Evolutionary conservation across 2,329 filamentous ascomycete species (phyloP).

Genomic region (Arthrinium puccinioides): DNA sequence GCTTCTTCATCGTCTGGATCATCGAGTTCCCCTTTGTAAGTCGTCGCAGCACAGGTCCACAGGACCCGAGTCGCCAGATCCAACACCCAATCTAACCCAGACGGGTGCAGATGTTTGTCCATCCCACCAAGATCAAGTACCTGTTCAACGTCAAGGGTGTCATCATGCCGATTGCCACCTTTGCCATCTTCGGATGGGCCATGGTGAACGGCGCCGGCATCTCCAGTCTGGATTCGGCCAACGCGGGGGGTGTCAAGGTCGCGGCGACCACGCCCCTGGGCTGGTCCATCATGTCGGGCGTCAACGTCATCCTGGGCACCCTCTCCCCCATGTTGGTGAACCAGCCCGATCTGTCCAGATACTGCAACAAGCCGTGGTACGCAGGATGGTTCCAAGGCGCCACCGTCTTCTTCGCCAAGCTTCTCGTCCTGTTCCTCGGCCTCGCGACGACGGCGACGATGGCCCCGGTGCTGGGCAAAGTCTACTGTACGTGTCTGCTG

Average conservation of each 20-base stretch:
- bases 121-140: slow-evolving; percentile 26
- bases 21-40: slow-evolving; percentile 29
- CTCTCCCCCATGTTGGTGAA: slow-evolving; percentile 26
- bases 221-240: slow-evolving; percentile 17
- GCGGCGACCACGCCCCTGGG: slow-evolving; percentile 20
- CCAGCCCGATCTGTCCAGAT: slow-evolving; percentile 28
- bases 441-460: slow-evolving; percentile 23
- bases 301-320: slow-evolving; percentile 30
- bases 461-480: slow-evolving; percentile 25
- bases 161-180: slow-evolving; percentile 25
- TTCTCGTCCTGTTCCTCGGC: slow-evolving; percentile 21
- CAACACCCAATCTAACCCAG: too few species aligned
- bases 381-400: slow-evolving; percentile 22
- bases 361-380: slow-evolving; percentile 22
- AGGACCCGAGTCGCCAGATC: too few species aligned
- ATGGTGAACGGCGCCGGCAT: slow-evolving; percentile 19
- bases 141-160: slow-evolving; percentile 28
- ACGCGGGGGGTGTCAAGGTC: slow-evolving; percentile 13
- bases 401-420: slow-evolving; percentile 15
- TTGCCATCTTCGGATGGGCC: slow-evolving; percentile 28
- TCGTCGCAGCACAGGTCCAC: too few species aligned
- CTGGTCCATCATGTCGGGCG: slow-evolving; percentile 28
- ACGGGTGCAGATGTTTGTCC: slow-evolving; percentile 23
- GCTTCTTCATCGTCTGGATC: slow-evolving; percentile 31
- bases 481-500: slow-evolving; percentile 18